Percentiles rank a stretch among this genome's conserved stretches.
These are phyloP conservation scores for Clohesyomyces aquaticus DNA, from an alignment of 495 filamentous ascomycete species.

Conservation along the genomic window DNA sequence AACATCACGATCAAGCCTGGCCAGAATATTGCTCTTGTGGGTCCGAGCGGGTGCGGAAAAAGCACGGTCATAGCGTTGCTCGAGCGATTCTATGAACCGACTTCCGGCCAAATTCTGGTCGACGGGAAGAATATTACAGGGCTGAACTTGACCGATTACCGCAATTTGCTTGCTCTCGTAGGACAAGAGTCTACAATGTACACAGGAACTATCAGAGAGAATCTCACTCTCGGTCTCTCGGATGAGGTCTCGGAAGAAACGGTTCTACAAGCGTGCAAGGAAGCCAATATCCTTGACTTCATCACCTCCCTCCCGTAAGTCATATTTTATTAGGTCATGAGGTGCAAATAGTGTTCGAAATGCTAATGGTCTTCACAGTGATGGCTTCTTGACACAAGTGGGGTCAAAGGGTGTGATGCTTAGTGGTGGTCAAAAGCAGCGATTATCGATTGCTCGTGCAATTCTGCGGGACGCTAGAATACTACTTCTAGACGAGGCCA, in stretches of 20 bases:
- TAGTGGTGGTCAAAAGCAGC: conserved; percentile 47
- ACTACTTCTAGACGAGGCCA: conserved; percentile 81
- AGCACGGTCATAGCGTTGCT: conserved; percentile 36
- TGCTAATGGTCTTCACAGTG: conserved; percentile 13
- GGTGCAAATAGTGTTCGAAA: neutral
- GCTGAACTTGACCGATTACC: conserved; percentile 52
- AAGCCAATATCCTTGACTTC: conserved; percentile 90
- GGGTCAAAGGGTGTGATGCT: conserved; percentile 45
- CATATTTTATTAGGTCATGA: too few species aligned
- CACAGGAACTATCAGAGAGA: conserved; percentile 79
- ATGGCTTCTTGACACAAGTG: conserved; percentile 44
- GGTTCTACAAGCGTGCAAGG: conserved; percentile 72
- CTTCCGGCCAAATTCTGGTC: conserved; percentile 19
- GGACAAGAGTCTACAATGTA: conserved; percentile 84
- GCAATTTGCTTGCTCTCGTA: conserved; percentile 73
- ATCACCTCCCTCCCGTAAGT: conserved; percentile 51
- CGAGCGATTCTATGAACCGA: conserved; percentile 39
- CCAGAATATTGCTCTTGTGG: conserved; percentile 38
- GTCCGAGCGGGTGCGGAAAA: conserved; percentile 39
- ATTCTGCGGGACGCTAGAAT: conserved; percentile 73
- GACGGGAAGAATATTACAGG: conserved; percentile 2
- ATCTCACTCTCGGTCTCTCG: conserved; percentile 70
- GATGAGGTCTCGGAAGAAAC: conserved; percentile 67
- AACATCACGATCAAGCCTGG: conserved; percentile 32
- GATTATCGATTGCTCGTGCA: conserved; percentile 46